A percentile compares a stretch with the other conserved stretches of the same genome.
Conservation (phyloP, 2,329 filamentous ascomycete species). For the Calonectria montana region DNA sequence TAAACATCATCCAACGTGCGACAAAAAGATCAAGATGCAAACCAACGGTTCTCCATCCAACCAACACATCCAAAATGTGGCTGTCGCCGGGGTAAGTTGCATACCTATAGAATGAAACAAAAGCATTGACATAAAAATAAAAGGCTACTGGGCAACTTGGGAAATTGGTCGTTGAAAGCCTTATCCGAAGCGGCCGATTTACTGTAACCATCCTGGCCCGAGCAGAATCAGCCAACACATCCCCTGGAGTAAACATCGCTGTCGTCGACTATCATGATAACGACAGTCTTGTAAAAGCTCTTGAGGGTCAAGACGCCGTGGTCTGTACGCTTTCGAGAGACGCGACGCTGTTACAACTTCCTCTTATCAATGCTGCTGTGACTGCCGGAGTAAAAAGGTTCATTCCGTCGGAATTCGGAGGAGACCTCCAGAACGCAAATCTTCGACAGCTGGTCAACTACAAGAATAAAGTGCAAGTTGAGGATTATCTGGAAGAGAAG, state of each 20-base stretch:
- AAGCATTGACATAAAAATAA: neutral
- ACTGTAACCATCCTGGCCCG: neutral
- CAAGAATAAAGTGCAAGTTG: neutral
- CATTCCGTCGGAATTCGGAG: neutral
- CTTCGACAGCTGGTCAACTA: neutral
- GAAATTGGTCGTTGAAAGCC: too few species aligned
- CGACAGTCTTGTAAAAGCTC: neutral
- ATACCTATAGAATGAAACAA: too few species aligned
- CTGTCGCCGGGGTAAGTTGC: neutral
- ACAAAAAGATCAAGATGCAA: too few species aligned
- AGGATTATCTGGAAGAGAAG: neutral
- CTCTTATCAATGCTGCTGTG: neutral
- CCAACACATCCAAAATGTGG: neutral
- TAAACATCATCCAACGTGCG: too few species aligned
- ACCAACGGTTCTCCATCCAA: neutral
- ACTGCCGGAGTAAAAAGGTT: neutral
- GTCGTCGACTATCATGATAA: neutral
- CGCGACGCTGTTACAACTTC: neutral
- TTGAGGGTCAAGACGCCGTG: neutral
- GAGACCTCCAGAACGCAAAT: neutral
- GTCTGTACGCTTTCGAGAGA: neutral
- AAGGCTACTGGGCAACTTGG: neutral
- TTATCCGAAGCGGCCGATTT: neutral
- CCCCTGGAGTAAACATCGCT: neutral
- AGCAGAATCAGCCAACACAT: neutral